Conservation (phyloP, 305 asterid species). For the Fraxinus baroniana region DNA sequence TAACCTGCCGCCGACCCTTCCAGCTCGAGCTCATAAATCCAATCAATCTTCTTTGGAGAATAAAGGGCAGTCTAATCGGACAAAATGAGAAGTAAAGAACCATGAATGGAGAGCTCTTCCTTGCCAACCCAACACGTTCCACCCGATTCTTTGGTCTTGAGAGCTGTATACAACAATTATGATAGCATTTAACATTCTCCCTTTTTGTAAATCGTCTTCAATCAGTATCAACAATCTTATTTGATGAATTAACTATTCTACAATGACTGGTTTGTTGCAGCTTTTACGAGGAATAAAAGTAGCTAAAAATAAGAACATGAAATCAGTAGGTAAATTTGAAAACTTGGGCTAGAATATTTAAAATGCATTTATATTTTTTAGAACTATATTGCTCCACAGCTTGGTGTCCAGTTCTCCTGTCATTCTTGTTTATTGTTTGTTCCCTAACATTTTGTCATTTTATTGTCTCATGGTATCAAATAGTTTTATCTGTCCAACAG, state of each 20-base stretch:
- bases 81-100: not conserved
- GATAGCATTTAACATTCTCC: not conserved
- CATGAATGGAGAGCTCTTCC: not conserved
- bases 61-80: not conserved
- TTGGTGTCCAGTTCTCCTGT: constrained; percentile 5
- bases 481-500: constrained; percentile 5
- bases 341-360: not conserved
- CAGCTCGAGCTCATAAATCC: not conserved
- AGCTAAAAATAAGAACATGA: not conserved
- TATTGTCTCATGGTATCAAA: constrained; percentile 14
- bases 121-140: not conserved
- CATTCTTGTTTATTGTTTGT: not conserved
- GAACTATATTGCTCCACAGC: not conserved
- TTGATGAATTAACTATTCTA: not conserved
- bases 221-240: not conserved
- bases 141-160: not conserved
- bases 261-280: not conserved
- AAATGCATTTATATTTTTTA: not conserved
- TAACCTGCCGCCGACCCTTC: not conserved
- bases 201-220: not conserved
- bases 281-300: not conserved
- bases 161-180: not conserved
- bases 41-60: not conserved
- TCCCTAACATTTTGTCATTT: constrained; percentile 21
- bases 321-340: not conserved